Evolutionary conservation across 192 early-diverging fungal genomes (phyloP).

Genomic region (Podila verticillata): DNA sequence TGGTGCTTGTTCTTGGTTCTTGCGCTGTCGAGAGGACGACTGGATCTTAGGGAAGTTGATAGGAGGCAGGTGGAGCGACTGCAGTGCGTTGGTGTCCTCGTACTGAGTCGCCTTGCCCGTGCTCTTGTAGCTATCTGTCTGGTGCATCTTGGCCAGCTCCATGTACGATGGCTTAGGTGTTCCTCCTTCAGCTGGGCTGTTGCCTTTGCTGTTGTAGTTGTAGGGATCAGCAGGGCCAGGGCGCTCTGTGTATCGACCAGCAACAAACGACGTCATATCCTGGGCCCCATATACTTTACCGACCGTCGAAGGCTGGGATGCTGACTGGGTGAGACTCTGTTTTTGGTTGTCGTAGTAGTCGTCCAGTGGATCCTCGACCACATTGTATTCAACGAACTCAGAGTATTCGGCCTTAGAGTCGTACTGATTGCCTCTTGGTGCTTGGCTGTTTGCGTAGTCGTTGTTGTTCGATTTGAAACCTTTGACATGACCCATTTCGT

Average conservation of each 20-base stretch:
- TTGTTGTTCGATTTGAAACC: conserved; percentile 4
- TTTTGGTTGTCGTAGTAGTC: conserved; percentile 36
- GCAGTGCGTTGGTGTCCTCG: conserved; percentile 16
- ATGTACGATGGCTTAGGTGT: conserved; percentile 8
- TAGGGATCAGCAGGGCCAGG: conserved; percentile 9
- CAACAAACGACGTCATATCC: conserved; percentile 45
- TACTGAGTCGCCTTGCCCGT: conserved; percentile 46
- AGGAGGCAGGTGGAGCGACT: conserved; percentile 15
- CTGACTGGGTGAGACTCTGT: conserved; percentile 28
- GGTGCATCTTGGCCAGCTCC: conserved; percentile 36
- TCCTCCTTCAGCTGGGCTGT: background rate
- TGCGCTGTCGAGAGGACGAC: too few relatives aligned
- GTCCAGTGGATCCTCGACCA: conserved; percentile 20
- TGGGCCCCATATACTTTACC: conserved; percentile 24
- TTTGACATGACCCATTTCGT: conserved; percentile 32
- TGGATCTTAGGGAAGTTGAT: conserved; percentile 25
- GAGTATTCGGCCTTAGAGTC: too few relatives aligned
- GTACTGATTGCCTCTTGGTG: background rate
- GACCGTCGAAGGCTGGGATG: conserved; percentile 2
- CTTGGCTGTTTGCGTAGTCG: conserved; percentile 7
- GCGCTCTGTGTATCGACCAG: conserved; percentile 37
- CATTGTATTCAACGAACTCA: too few relatives aligned
- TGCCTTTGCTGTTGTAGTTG: conserved; percentile 10
- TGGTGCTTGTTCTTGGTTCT: too few relatives aligned
- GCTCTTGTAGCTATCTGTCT: conserved; percentile 42